Percentiles rank a stretch among this genome's conserved stretches.
phyloP scores from a whole-genome alignment of 352 stramenopile species.

The Globisporangium megalacanthum region DNA sequence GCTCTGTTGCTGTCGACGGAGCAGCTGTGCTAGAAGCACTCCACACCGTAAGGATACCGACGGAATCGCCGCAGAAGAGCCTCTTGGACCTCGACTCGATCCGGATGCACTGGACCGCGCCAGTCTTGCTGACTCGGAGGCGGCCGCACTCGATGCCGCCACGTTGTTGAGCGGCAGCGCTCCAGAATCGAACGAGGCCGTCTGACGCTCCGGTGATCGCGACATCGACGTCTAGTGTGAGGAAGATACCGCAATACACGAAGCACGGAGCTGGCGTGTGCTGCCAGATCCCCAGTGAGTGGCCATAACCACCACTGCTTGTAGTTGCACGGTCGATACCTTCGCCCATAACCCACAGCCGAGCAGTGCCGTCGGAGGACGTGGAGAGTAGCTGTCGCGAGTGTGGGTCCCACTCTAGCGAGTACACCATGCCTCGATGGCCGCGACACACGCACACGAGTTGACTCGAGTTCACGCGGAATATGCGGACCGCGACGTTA shows the following conservation, averaged over 20 bases:
- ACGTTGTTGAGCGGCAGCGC: background rate
- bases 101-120: slow-evolving; percentile 43
- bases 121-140: slow-evolving; percentile 19
- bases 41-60: slow-evolving; percentile 49
- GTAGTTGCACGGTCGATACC: background rate
- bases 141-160: background rate
- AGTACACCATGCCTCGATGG: slow-evolving; percentile 55
- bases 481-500: slow-evolving; percentile 40
- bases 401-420: slow-evolving; percentile 37
- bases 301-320: too few relatives aligned
- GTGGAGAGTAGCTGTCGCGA: slow-evolving; percentile 35
- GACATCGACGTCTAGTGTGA: slow-evolving; percentile 21
- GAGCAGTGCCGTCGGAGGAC: slow-evolving; percentile 52
- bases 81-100: slow-evolving; percentile 35
- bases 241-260: slow-evolving; percentile 63
- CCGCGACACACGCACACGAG: slow-evolving; percentile 32
- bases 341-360: slow-evolving; percentile 29
- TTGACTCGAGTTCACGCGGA: slow-evolving; percentile 33
- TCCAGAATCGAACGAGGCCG: slow-evolving; percentile 41
- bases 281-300: slow-evolving; percentile 25
- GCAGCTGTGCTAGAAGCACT: background rate
- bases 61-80: slow-evolving; percentile 56
- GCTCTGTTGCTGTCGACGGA: background rate
- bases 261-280: slow-evolving; percentile 51
- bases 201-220: slow-evolving; percentile 51